Evolutionary conservation across 345 rosid species (phyloP).

Genomic region (Nasturtium officinale): DNA sequence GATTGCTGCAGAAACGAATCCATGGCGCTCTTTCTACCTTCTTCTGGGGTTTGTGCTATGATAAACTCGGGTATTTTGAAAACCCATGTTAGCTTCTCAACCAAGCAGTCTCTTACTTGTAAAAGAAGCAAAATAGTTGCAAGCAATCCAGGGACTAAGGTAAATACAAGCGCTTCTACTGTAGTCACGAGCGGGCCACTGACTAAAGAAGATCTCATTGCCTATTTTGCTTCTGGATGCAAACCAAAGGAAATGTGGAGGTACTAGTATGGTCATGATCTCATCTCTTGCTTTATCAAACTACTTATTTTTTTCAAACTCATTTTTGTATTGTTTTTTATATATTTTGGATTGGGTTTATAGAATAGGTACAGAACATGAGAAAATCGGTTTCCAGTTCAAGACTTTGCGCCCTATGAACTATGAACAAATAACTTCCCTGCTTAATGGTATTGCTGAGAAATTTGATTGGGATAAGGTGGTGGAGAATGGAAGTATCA

Average conservation of each 20-base stretch:
- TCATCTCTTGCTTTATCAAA: background rate
- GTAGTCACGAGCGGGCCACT: slow-evolving; percentile 59
- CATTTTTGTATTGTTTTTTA: background rate
- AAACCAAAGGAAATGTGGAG: slow-evolving; percentile 86
- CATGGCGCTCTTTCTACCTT: slow-evolving; percentile 58
- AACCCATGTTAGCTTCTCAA: slow-evolving; percentile 32
- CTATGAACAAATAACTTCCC: slow-evolving; percentile 73
- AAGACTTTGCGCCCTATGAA: slow-evolving; percentile 76
- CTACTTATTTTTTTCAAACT: background rate
- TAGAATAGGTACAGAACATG: slow-evolving; percentile 97
- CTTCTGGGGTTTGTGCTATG: background rate
- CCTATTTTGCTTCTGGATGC: slow-evolving; percentile 85
- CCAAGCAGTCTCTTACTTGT: slow-evolving; percentile 40
- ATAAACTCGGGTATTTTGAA: slow-evolving; percentile 37
- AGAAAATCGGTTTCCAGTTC: slow-evolving; percentile 83
- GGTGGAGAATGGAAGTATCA: slow-evolving; percentile 72
- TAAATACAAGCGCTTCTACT: slow-evolving; percentile 64
- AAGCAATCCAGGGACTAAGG: slow-evolving; percentile 47
- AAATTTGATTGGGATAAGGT: slow-evolving; percentile 92
- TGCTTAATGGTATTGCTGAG: slow-evolving; percentile 84
- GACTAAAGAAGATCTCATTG: slow-evolving; percentile 77
- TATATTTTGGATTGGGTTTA: slow-evolving; percentile 10
- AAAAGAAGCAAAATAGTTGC: slow-evolving; percentile 42
- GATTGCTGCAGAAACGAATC: slow-evolving; percentile 27
- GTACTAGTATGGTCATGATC: slow-evolving; percentile 38